Evolutionary conservation across 352 stramenopile genomes (phyloP), one percentile per base, ranked within the genome.

Genomic region (Blastocystis sp.): DNA sequence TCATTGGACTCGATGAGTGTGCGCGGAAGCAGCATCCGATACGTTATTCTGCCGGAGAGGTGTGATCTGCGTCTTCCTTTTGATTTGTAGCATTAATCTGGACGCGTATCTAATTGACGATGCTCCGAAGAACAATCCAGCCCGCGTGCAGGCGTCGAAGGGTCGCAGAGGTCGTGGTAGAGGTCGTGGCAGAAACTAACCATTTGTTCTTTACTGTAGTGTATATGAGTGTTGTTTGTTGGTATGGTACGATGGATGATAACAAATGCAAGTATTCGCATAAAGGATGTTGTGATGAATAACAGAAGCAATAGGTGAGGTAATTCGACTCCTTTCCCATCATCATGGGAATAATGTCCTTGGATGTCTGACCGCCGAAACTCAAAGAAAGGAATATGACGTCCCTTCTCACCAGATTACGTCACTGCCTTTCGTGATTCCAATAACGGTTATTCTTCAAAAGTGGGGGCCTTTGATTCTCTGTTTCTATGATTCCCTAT

Each of bases 61-160:
- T 85, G 64, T n/a, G 18, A 7, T 32, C 64, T 78, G 49, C n/a
- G 44, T 49, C 0, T 4, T 54, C 8, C 51, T 9, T 4, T 57
- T 24, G 51, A 16, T 42, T 84, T 49, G 94, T 88, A 96, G 92
- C 86, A 90, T 99, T 34, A 99, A 99, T 90, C 91, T 99, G 53
- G 96, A 99, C 91, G 97, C 95, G 67, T 88, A 98, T 42, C 90
- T 99, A 86, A 96, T 99, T 53, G 96, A 99, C 87, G 96, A 99
- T 90, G 94, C 93, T 53, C 94, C 94, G 7, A 97, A 97, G 86
- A 93, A 97, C 88, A 95, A 94, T 86, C 92, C 93, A 54, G 93
- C 94, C 87, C 90, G 90, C 1, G 72, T 84, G 29, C 77, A 90
- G 89, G 56, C 86, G 84, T 87, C 91, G 21, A 91, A 89, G 29